Evolutionary conservation across 768 basidiomycete species (phyloP), one percentile per base, ranked within the genome.

Genomic region (Mycena capillaripes): DNA sequence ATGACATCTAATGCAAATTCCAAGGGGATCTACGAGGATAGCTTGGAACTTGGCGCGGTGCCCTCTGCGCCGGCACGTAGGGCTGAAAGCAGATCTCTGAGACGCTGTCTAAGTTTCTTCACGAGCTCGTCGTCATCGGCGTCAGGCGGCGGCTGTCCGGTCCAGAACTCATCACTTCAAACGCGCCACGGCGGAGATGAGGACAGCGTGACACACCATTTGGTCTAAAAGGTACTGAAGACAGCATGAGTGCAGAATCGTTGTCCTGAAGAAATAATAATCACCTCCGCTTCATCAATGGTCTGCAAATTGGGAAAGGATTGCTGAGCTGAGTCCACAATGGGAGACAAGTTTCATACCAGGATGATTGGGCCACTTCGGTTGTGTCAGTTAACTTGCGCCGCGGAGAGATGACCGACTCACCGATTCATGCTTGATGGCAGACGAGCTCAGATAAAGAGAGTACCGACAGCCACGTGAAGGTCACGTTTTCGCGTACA

Each of bases 141-240:
- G 32, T 80, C 81, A 8, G 84, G 84, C 2, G 84, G 83, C 16
- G 83, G 83, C 84, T 84, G 60, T 61, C 3, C 12, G 23, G 60
- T 61, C 3, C 12, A 27, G 44, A 7, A 56, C 11, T 25, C 42
- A 21, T 64, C 12, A 69, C 27, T 44, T 4, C 5, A 19, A 57
- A 36, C n/a, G 17, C 56, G 34, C n/a, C 44, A n/a, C 2, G 11
- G 25, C 16, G 38, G 40, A 14, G 25, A 36, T 9, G 23, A 21
- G 11, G n/a, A 23, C 5, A 0, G 25, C 2, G 7, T 29, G 29
- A 75, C 78, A 57, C 61, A 84, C 82, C 23, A 85, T 75, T 73
- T 85, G 83, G 65, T 85, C 83, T 11, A 85, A 71, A 16, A 85
- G 79, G 66, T 83, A 85, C 83, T 84, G n/a, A 25, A 52, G 40